Evolutionary conservation across 768 basidiomycete genomes (phyloP), one percentile per base, ranked within the genome.

Genomic region (Collybia nuda): DNA sequence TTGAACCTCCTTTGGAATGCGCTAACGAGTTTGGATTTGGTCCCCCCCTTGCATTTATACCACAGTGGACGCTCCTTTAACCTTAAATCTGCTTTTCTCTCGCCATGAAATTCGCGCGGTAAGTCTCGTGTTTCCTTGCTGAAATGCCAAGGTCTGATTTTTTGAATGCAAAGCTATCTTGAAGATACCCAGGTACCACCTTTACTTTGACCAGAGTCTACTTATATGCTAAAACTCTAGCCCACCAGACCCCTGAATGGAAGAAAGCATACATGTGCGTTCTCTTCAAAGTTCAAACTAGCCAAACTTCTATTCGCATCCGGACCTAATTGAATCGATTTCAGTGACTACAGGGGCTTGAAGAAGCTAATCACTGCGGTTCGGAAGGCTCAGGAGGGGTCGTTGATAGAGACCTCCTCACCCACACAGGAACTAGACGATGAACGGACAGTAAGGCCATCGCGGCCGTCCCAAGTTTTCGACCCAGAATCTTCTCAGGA

Each of bases 261-360:
- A 82, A 82, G 56, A 79, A 73, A 56, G 83, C 81, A 2, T 85
- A 88, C 61, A 85, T 86, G 85, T 81, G 50, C 32, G 72, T 64
- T n/a, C 19, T 36, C 17, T n/a, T n/a, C n/a, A n/a, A n/a, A n/a
- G n/a, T n/a, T n/a, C n/a, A n/a, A n/a, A n/a, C n/a, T n/a, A n/a
- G n/a, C 18, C 21, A 24, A 38, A 14, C 14, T 44, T 49, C 23
- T 19, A 19, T 18, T 23, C n/a, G 48, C 22, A 36, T 26, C 22
- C 48, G 42, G 26, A 36, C 36, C 38, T 35, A 44, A 17, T n/a
- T 53, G 51, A 41, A 22, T 48, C 14, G 18, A 19, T 45, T 26
- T 32, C 55, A 91, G 89, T 62, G 81, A 91, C 62, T 92, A 91
- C 59, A 77, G 78, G 2, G 80, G 76, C 7, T 78, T 92, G 14